Conservation (phyloP, 768 basidiomycete species). For the Tylopilus sp. region DNA sequence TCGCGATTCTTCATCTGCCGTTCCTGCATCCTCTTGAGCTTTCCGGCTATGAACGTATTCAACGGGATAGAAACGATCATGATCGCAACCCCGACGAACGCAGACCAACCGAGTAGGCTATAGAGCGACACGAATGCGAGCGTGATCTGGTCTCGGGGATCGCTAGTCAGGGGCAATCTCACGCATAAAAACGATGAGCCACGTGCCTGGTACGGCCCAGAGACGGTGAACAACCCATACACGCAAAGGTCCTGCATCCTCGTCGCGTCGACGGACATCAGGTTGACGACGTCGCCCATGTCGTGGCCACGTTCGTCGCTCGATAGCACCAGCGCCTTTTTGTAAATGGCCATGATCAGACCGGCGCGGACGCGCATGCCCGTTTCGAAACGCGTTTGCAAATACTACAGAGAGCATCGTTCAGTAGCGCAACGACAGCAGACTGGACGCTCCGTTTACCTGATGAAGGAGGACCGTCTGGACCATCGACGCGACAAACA, state of each 20-base stretch:
- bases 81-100: conserved; percentile 84
- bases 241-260: conserved; percentile 78
- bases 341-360: conserved; percentile 80
- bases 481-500: conserved; percentile 77
- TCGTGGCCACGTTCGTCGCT: conserved; percentile 80
- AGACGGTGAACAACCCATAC: conserved; percentile 80
- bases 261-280: conserved; percentile 86
- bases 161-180: neutral
- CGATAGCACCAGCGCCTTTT: conserved; percentile 81
- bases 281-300: conserved; percentile 90
- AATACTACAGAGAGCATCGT: conserved; percentile 52
- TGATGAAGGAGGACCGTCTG: conserved; percentile 84
- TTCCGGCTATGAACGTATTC: conserved; percentile 67
- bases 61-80: conserved; percentile 82
- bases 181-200: neutral
- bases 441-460: conserved; percentile 35
- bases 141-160: conserved; percentile 53
- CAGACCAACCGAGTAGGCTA: conserved; percentile 85
- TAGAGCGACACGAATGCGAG: conserved; percentile 91
- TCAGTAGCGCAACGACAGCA: neutral
- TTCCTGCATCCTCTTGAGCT: conserved; percentile 74
- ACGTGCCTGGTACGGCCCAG: conserved; percentile 78
- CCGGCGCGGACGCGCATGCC: conserved; percentile 95
- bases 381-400: conserved; percentile 77
- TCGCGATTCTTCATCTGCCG: conserved; percentile 94